Conservation (phyloP, 345 rosid species). For the Melastoma malabathricum region DNA sequence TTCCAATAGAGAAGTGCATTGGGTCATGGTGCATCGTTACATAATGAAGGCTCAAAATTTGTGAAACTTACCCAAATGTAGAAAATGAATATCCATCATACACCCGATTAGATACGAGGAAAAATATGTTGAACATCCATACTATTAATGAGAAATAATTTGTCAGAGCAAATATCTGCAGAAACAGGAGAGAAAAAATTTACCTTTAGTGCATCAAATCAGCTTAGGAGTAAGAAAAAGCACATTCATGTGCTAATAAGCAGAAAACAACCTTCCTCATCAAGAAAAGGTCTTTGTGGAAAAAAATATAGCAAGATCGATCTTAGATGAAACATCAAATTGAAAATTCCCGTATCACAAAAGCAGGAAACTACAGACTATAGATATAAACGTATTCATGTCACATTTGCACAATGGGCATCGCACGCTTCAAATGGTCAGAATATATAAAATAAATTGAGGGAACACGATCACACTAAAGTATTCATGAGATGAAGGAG, state of each 20-base stretch:
- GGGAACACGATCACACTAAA: not conserved
- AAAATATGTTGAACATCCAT: slow-evolving; percentile 64
- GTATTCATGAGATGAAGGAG: not conserved
- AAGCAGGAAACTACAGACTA: too few species aligned
- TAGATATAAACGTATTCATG: too few species aligned
- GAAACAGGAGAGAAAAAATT: slow-evolving; percentile 3
- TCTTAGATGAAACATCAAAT: too few species aligned
- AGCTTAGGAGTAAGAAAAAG: slow-evolving; percentile 1
- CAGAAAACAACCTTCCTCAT: not conserved
- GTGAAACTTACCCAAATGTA: slow-evolving; percentile 53
- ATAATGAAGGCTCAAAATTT: too few species aligned
- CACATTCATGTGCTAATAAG: not conserved
- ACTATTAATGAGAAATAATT: slow-evolving; percentile 43
- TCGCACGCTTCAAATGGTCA: too few species aligned
- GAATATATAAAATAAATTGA: too few species aligned
- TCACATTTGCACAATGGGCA: too few species aligned
- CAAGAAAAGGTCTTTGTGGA: too few species aligned
- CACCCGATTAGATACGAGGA: slow-evolving; percentile 72
- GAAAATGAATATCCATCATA: slow-evolving; percentile 85
- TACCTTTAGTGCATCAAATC: slow-evolving; percentile 16
- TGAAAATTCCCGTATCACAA: too few species aligned
- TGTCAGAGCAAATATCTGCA: slow-evolving; percentile 48
- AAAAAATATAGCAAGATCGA: too few species aligned
- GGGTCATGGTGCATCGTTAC: not conserved
- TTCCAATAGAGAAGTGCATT: not conserved